phyloP scores from a whole-genome alignment of 2,329 filamentous ascomycete species.

The Alternaria gaisen region DNA sequence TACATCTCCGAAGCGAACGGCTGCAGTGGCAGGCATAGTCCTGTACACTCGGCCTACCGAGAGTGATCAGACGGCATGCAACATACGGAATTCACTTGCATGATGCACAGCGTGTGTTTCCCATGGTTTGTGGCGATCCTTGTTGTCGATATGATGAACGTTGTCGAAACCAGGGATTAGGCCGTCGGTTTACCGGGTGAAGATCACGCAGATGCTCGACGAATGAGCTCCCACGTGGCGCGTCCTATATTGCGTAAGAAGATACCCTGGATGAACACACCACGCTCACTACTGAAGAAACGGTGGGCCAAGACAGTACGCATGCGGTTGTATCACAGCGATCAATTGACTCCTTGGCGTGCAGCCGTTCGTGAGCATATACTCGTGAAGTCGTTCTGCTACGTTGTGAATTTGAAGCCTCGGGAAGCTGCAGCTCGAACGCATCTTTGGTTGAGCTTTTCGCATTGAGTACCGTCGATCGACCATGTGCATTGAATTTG shows the following conservation, averaged over 20 bases:
- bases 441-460: background rate
- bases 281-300: background rate
- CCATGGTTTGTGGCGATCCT: background rate
- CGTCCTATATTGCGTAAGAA: background rate
- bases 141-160: background rate
- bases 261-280: background rate
- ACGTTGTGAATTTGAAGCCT: background rate
- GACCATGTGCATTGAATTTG: background rate
- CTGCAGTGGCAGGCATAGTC: background rate
- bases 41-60: background rate
- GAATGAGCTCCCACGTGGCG: conserved; percentile 1
- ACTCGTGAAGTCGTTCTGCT: background rate
- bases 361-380: background rate
- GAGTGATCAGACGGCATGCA: background rate
- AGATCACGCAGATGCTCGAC: conserved; percentile 7
- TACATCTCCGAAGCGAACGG: background rate
- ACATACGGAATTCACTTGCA: background rate
- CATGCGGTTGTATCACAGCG: background rate
- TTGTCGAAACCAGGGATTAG: background rate
- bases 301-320: background rate
- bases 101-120: conserved; percentile 1
- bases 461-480: background rate
- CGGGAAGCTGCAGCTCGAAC: background rate
- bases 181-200: background rate
- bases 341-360: background rate